Evolutionary conservation across 345 rosid species (phyloP).

Genomic region (Clarkia xantiana): DNA sequence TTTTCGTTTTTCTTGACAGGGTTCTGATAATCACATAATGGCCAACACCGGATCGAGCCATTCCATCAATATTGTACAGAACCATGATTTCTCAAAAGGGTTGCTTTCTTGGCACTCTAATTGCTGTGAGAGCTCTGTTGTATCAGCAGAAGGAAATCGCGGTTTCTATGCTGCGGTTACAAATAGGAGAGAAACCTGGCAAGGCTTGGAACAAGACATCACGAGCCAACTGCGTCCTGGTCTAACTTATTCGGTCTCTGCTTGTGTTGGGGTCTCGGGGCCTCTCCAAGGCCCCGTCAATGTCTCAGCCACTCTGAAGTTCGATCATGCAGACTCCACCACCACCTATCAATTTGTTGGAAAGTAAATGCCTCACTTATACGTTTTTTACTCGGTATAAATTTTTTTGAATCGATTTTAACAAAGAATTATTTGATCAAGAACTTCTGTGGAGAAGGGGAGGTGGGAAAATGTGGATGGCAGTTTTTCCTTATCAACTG

Average conservation of each 20-base stretch:
- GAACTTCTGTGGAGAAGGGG: conserved; percentile 49
- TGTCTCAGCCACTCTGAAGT: conserved; percentile 70
- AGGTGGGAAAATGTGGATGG: conserved; percentile 72
- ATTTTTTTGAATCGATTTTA: conserved; percentile 1
- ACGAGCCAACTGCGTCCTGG: conserved; percentile 48
- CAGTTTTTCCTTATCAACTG: conserved; percentile 44
- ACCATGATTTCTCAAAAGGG: conserved; percentile 72
- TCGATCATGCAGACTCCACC: conserved; percentile 35
- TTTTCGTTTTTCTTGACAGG: conserved; percentile 8
- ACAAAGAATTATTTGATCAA: conserved; percentile 18
- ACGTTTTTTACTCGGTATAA: background rate
- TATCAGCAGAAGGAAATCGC: conserved; percentile 24
- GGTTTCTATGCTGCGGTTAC: conserved; percentile 57
- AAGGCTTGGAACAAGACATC: conserved; percentile 92
- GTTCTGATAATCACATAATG: conserved; percentile 21
- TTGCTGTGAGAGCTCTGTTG: conserved; percentile 56
- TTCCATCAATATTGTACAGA: conserved; percentile 35
- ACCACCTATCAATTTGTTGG: conserved; percentile 44
- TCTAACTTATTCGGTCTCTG: conserved; percentile 46
- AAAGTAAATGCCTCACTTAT: conserved; percentile 36
- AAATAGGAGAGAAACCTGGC: conserved; percentile 81
- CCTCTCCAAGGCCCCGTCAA: conserved; percentile 38
- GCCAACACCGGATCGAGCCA: conserved; percentile 8
- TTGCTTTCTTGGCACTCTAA: conserved; percentile 60
- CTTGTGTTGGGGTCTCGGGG: conserved; percentile 61